Percentiles rank a stretch among this genome's conserved stretches.
Evolutionary conservation across 1,284 basidiomycete genomes (phyloP).

Genomic region (Coniferiporia weirii): DNA sequence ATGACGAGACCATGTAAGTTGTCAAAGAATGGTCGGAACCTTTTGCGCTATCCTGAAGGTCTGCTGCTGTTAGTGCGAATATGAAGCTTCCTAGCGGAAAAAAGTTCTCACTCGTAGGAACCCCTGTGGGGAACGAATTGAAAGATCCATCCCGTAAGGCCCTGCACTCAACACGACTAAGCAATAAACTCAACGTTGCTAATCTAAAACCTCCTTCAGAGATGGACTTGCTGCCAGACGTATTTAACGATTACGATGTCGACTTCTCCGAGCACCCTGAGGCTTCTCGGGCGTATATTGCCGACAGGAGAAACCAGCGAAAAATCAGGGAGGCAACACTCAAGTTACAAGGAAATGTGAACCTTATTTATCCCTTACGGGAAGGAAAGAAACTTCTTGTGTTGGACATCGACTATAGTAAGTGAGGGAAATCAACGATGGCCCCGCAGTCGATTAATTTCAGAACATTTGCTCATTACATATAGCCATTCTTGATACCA

Average conservation of each 20-base stretch:
- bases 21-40: neutral
- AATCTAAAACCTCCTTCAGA: slow-evolving; percentile 32
- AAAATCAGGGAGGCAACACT: slow-evolving; percentile 71
- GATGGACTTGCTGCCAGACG: slow-evolving; percentile 62
- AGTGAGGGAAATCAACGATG: slow-evolving; percentile 16
- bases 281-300: slow-evolving; percentile 54
- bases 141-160: slow-evolving; percentile 60
- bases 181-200: neutral
- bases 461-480: too few species aligned
- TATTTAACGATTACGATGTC: slow-evolving; percentile 76
- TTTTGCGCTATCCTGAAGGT: slow-evolving; percentile 10
- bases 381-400: slow-evolving; percentile 78
- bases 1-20: slow-evolving; percentile 62
- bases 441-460: too few species aligned
- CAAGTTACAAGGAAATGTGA: slow-evolving; percentile 49
- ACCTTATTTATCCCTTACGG: slow-evolving; percentile 73
- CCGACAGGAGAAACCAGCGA: slow-evolving; percentile 72
- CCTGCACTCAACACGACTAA: neutral
- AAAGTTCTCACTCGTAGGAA: slow-evolving; percentile 80
- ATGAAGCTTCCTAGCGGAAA: slow-evolving; percentile 54
- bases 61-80: slow-evolving; percentile 40
- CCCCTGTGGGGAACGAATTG: slow-evolving; percentile 77
- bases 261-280: slow-evolving; percentile 62
- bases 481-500: slow-evolving; percentile 76
- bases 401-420: slow-evolving; percentile 87